phyloP scores from a whole-genome alignment of 345 rosid genomes.

The Aethionema arabicum region DNA sequence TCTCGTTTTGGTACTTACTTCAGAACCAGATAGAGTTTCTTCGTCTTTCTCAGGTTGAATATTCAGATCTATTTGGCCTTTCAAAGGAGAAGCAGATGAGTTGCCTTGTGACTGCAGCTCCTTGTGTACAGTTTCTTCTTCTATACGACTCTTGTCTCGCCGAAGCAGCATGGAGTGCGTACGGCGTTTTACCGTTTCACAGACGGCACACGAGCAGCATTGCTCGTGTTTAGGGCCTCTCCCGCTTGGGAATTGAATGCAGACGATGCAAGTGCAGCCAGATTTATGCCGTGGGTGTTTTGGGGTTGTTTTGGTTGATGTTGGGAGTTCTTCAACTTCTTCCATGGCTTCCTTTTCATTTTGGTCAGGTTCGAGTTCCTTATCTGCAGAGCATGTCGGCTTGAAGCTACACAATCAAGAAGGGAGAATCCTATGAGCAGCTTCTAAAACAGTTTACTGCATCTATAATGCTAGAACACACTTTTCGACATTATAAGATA shows the following conservation, averaged over 20 bases:
- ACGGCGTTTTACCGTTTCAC: conserved; percentile 76
- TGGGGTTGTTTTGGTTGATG: conserved; percentile 67
- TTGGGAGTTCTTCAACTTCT: conserved; percentile 68
- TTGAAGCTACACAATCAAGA: conserved; percentile 39
- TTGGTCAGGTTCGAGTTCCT: conserved; percentile 54
- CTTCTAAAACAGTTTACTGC: conserved; percentile 8
- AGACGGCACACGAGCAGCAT: conserved; percentile 75
- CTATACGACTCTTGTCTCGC: conserved; percentile 68
- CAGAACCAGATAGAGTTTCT: conserved; percentile 59
- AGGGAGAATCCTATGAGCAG: conserved; percentile 15
- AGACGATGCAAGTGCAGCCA: conserved; percentile 92
- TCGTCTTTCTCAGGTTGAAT: conserved; percentile 92
- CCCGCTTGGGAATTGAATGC: conserved; percentile 96
- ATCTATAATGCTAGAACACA: conserved; percentile 5
- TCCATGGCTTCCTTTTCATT: conserved; percentile 50
- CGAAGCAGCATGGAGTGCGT: conserved; percentile 61
- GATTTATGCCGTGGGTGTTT: conserved; percentile 92
- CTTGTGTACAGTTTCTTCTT: conserved; percentile 51
- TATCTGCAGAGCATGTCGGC: conserved; percentile 56
- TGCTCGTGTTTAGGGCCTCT: conserved; percentile 80
- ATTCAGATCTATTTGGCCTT: conserved; percentile 81
- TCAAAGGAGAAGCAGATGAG: conserved; percentile 54
- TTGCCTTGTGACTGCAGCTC: conserved; percentile 49
- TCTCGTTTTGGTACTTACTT: conserved; percentile 45
- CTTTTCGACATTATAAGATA: conserved; percentile 14